Percentiles rank a stretch among this genome's conserved stretches.
Evolutionary conservation across 345 rosid species (phyloP).

Genomic region (Zanthoxylum bungeanum): DNA sequence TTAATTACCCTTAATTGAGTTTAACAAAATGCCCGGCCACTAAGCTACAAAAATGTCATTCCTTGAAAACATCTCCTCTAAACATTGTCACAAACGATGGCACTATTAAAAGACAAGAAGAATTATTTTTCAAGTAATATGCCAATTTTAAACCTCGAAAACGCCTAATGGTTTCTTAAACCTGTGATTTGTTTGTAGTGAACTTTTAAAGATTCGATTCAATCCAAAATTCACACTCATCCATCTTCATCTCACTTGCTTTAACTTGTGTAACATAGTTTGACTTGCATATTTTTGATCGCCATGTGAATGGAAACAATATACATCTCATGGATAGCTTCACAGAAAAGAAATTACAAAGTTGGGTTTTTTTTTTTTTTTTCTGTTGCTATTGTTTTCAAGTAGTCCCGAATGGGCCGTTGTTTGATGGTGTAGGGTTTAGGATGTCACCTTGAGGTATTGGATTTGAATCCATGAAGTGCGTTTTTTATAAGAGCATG

Average conservation of each 20-base stretch:
- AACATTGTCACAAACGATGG: constrained; percentile 23
- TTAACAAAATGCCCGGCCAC: not conserved
- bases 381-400: not conserved
- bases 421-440: no score
- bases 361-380: no score
- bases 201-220: not conserved
- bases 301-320: not conserved
- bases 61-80: constrained; percentile 21
- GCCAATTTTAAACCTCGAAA: not conserved
- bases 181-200: not conserved
- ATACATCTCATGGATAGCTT: not conserved
- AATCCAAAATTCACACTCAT: not conserved
- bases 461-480: no score
- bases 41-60: constrained; percentile 12
- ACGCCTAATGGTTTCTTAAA: not conserved
- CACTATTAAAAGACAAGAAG: constrained; percentile 13
- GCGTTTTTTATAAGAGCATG: no score
- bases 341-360: not conserved
- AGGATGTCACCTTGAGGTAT: no score
- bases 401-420: no score
- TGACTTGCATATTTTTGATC: not conserved
- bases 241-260: not conserved
- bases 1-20: not conserved
- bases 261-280: not conserved
- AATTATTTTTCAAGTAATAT: constrained; percentile 6